Base-by-base conservation (phyloP, 768 basidiomycete genomes). In the Ephemerocybe angulata region DNA sequence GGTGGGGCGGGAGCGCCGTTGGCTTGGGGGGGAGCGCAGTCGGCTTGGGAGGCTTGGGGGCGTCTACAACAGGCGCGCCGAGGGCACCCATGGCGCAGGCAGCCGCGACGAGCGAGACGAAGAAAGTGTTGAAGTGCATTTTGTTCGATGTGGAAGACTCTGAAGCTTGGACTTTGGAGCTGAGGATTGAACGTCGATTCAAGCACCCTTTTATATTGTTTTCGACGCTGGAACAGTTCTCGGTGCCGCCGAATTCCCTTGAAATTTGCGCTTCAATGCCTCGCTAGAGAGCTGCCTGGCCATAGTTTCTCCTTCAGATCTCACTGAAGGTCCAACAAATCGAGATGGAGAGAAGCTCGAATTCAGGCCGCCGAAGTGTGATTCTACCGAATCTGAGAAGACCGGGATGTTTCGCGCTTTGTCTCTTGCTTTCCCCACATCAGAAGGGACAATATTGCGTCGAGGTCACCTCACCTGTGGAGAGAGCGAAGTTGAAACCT, bases 61-160 rank as follows among this genome's bases (percentile, higher is more conserved):
- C 44, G 21, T 42, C 22, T 1, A 28, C n/a, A 31, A 17, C 43
- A 31, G 13, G 19, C 29, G 47, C 28, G 30, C 47, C 47, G 19
- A 49, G 28, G 33, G 47, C 30, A 4, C 47, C 47, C 47, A 49
- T 49, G 24, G 47, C 47, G 19, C 47, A 49, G 22, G 47, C 47
- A 15, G 33, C 30, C 28, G 47, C 47, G 47, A 49, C 29, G 47
- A 49, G 30, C 6, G 47, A 49, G 11, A 49, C 29, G 30, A 49
- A 49, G 47, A 49, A 12, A 31, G 2, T 28, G 15, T 49, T 49
- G 29, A 49, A 21, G 28, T 49, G 47, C 47, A 49, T 49, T 29
- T 15, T 49, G 22, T 12, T 31, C 12, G 47, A 49, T 29, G 47
- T 21, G 47, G 30, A 49, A 28, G 47, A 49, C 47, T 49, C 47